Evolutionary conservation across 306 rosid genomes (phyloP), one percentile per base, ranked within the genome.

Genomic region (Quercus alba): DNA sequence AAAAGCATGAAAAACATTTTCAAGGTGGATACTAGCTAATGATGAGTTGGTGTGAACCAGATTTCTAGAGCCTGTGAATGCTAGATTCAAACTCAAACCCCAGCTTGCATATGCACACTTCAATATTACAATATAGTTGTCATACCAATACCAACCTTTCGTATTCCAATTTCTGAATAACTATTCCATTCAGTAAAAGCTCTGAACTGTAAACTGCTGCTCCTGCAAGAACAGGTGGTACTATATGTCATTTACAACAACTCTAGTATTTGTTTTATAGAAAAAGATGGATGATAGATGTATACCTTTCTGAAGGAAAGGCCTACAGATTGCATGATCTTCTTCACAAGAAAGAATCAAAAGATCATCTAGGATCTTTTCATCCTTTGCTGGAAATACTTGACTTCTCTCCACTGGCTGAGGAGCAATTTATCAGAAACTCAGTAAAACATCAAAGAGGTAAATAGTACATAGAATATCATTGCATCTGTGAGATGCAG

Each of bases 321-420:
- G 78, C 52, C 26, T 23, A 70, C 92, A 86, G 51, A 84, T 52
- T 54, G 78, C 82, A 67, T 49, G 71, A 80, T 88, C 89, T 4
- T 86, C 89, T 75, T 88, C 92, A 75, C 88, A 84, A 55, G 92
- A 86, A 80, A 88, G 81, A 82, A 88, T 86, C 81, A 88, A 67
- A 21, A 86, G 75, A 77, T 86, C 85, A 82, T 79, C 80, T 14
- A 79, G 55, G 70, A 74, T 54, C 56, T 71, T 67, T 58, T 74
- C 82, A 49, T 80, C 76, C 82, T 66, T 77, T 71, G 52, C 74
- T 26, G 77, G 77, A 54, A 51, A 56, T 33, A 81, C 78, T 78
- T 75, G 80, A 80, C 73, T 52, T 59, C 74, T 83, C 80, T 88
- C 89, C 76, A 86, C 89, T 44, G 78, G 82, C 92, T 88, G 88